These are phyloP conservation scores for Trichoderma pleuroti DNA, from an alignment of 2,329 filamentous ascomycete genomes.

Conservation along the genomic window DNA sequence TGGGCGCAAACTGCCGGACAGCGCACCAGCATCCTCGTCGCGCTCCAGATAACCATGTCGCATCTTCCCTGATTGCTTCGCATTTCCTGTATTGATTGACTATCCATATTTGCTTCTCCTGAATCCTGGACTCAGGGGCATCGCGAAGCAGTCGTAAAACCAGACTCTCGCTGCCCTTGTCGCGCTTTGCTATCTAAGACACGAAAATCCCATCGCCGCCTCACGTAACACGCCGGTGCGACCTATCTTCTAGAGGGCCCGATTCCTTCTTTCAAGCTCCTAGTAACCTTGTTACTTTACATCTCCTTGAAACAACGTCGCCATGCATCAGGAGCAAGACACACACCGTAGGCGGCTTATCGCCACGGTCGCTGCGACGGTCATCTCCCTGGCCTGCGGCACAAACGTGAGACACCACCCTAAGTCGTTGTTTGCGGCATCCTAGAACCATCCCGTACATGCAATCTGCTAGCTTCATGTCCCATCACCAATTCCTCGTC, in stretches of 20 bases:
- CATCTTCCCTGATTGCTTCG: not conserved
- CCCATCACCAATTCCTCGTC: not conserved
- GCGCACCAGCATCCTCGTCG: not conserved
- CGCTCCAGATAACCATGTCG: not conserved
- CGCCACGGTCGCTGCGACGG: conserved; percentile 79
- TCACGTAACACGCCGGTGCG: not conserved
- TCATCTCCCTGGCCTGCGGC: conserved; percentile 83
- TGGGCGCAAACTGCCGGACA: not conserved
- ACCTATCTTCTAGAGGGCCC: not conserved
- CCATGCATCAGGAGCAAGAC: conserved; percentile 18
- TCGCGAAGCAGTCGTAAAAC: not conserved
- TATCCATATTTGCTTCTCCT: not conserved
- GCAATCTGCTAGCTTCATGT: not conserved
- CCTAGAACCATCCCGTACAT: not conserved
- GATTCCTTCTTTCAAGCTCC: not conserved
- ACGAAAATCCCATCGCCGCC: not conserved
- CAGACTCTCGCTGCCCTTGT: not conserved
- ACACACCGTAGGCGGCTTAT: conserved; percentile 54
- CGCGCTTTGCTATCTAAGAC: not conserved
- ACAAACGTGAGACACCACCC: conserved; percentile 66
- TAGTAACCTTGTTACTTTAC: not conserved
- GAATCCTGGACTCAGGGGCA: conserved; percentile 4
- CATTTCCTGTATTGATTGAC: not conserved
- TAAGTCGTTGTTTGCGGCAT: not conserved
- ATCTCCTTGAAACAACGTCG: not conserved